Percentiles rank a stretch among this genome's conserved stretches.
These are phyloP conservation scores for Phialophora verrucosa DNA, from an alignment of 2,329 filamentous ascomycete genomes.

Conservation along the genomic window DNA sequence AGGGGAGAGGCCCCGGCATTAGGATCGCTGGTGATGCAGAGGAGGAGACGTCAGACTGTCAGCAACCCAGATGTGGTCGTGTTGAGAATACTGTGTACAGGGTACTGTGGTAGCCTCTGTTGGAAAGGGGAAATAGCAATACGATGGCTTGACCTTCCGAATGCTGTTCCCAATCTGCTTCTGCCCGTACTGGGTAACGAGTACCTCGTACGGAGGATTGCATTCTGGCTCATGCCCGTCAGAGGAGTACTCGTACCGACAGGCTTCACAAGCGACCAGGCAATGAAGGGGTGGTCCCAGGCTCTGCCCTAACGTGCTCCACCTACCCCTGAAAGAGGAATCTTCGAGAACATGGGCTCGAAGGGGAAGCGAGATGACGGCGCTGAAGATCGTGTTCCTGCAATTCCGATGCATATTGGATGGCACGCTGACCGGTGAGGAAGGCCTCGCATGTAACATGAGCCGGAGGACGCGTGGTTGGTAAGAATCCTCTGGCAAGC, in stretches of 20 bases:
- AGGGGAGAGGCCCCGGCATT: constrained; percentile 2
- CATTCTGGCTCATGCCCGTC: neutral
- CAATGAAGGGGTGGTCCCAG: neutral
- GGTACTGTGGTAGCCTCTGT: constrained; percentile 21
- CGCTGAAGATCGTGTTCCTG: constrained; percentile 16
- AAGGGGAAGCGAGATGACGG: constrained; percentile 17
- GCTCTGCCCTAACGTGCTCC: neutral
- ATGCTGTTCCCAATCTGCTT: neutral
- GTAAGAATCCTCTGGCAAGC: neutral
- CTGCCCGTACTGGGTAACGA: neutral
- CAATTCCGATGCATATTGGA: neutral
- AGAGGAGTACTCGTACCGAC: neutral
- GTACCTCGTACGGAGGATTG: neutral
- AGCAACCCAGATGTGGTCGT: neutral
- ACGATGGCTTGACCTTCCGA: constrained; percentile 5
- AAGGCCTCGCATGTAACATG: constrained; percentile 17
- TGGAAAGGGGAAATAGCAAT: constrained; percentile 22
- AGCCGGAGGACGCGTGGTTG: constrained; percentile 15
- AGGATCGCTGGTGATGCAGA: neutral
- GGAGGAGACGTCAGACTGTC: neutral
- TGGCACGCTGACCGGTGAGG: constrained; percentile 24
- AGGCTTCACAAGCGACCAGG: neutral
- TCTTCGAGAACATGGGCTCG: constrained; percentile 16
- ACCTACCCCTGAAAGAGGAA: constrained; percentile 7
- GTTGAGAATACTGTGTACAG: constrained; percentile 7